These are phyloP conservation scores for Microdochium paspali DNA, from an alignment of 2,329 filamentous ascomycete genomes.

Conservation along the genomic window DNA sequence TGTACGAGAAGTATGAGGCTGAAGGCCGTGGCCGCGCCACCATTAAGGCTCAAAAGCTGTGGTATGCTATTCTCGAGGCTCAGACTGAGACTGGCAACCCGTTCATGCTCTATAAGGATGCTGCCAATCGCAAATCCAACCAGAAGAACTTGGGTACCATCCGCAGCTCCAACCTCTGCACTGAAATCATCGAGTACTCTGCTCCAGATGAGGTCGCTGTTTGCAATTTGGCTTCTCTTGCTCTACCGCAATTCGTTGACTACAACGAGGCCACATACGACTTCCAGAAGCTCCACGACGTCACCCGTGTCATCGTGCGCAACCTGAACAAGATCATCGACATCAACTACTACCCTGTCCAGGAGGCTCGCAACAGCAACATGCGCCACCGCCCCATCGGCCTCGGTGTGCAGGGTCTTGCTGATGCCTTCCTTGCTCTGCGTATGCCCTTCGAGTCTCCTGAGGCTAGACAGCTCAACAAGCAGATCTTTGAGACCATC, in stretches of 20 bases:
- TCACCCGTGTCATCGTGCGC: constrained; percentile 81
- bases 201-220: constrained; percentile 97
- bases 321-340: constrained; percentile 99
- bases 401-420: constrained; percentile 94
- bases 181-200: constrained; percentile 95
- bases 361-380: constrained; percentile 90
- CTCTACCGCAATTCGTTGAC: constrained; percentile 85
- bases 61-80: constrained; percentile 96
- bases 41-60: constrained; percentile 96
- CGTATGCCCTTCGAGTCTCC: constrained; percentile 95
- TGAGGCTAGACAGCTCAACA: constrained; percentile 89
- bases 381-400: constrained; percentile 94
- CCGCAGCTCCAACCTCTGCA: constrained; percentile 97
- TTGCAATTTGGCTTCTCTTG: constrained; percentile 93
- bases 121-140: constrained; percentile 98
- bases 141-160: constrained; percentile 99
- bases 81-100: constrained; percentile 99
- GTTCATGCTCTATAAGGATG: constrained; percentile 99
- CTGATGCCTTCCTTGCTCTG: constrained; percentile 94
- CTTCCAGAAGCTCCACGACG: constrained; percentile 94
- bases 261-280: constrained; percentile 78
- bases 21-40: constrained; percentile 83
- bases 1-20: constrained; percentile 88
- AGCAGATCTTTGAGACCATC: constrained; percentile 98
- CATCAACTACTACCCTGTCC: constrained; percentile 96